Evolutionary conservation across 345 rosid genomes (phyloP).

Genomic region (Eucalyptus polybractea): DNA sequence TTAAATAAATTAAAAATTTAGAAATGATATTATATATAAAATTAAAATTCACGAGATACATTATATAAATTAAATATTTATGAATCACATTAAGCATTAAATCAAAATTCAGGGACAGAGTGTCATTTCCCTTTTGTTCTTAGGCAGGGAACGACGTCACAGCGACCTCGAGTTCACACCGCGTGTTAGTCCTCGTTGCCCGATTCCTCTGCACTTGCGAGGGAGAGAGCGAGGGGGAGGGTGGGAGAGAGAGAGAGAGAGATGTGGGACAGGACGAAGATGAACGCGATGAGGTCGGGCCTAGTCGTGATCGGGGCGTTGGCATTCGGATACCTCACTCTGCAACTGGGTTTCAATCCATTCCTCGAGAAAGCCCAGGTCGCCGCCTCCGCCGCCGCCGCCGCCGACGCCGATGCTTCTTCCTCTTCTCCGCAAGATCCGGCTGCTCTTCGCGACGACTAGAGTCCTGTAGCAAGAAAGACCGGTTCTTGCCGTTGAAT

Average conservation of each 20-base stretch:
- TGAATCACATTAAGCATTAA: fast-evolving
- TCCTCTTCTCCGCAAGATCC: neutral
- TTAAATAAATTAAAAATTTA: fast-evolving
- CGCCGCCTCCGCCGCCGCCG: neutral
- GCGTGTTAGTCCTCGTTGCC: neutral
- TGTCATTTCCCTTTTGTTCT: neutral
- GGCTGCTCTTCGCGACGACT: neutral
- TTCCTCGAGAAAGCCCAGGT: slow-evolving; percentile 40
- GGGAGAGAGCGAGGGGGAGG: neutral
- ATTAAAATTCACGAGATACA: fast-evolving
- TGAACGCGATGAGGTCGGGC: slow-evolving; percentile 35
- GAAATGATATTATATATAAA: fast-evolving
- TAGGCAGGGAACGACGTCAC: neutral
- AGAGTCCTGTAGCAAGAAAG: neutral
- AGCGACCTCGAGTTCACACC: fast-evolving
- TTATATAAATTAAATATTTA: too few relatives aligned
- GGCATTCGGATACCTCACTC: slow-evolving; percentile 62
- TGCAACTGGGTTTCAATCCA: slow-evolving; percentile 60
- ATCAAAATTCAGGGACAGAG: too few relatives aligned
- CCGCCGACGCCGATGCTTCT: neutral
- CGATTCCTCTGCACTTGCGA: neutral
- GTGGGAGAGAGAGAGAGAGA: neutral
- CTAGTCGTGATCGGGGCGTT: slow-evolving; percentile 54
- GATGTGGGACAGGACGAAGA: slow-evolving; percentile 2
- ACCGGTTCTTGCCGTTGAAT: neutral